Percentiles rank a stretch among this genome's conserved stretches.
These are phyloP conservation scores for Ceratocystis destructans DNA, from an alignment of 2,329 filamentous ascomycete genomes.

Conservation along the genomic window DNA sequence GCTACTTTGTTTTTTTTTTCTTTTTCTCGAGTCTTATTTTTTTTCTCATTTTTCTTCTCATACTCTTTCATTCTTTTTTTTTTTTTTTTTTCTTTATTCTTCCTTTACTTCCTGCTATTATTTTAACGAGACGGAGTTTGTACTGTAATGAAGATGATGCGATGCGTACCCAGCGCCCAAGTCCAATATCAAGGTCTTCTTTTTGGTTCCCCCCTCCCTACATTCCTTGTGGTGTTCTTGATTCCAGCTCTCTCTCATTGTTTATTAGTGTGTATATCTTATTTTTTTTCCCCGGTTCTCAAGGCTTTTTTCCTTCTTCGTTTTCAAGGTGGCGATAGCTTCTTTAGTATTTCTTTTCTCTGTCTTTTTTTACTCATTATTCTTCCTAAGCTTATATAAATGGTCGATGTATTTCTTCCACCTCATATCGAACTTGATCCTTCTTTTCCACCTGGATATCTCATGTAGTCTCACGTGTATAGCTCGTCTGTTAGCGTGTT, in stretches of 20 bases:
- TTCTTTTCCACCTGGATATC: neutral
- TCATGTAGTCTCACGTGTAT: conserved; percentile 40
- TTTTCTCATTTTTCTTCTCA: neutral
- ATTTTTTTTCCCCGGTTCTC: too few species aligned
- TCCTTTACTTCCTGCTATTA: conserved; percentile 14
- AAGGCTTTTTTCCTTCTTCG: too few species aligned
- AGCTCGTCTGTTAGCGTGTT: conserved; percentile 60
- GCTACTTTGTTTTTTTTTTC: neutral
- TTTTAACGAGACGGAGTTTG: neutral
- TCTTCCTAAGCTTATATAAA: too few species aligned
- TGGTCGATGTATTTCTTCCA: neutral
- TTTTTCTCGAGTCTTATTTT: conserved; percentile 2
- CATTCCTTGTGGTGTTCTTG: too few species aligned
- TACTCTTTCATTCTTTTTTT: conserved; percentile 15
- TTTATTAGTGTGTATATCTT: too few species aligned
- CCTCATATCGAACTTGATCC: neutral
- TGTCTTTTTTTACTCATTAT: too few species aligned
- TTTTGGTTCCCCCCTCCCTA: neutral
- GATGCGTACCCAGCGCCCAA: too few species aligned
- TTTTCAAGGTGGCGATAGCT: too few species aligned
- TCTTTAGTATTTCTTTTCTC: too few species aligned
- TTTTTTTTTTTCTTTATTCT: conserved; percentile 16
- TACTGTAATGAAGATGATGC: neutral
- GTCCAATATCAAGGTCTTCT: neutral
- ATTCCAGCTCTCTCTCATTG: too few species aligned